Base-by-base conservation (phyloP, 331 rosid genomes). In the Pyracantha coccinea region DNA sequence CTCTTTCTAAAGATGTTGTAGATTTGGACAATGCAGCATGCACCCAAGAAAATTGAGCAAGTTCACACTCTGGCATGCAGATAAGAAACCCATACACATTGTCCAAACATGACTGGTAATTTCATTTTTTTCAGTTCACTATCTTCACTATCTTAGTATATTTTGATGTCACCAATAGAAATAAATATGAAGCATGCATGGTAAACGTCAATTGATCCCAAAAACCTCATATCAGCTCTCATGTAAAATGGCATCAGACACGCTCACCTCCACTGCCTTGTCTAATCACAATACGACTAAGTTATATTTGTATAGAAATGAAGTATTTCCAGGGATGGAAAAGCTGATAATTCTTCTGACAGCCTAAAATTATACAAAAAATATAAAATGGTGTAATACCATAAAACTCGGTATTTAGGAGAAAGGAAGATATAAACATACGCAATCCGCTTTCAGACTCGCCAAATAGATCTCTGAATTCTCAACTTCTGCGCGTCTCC, bases 401-500 rank as follows among this genome's bases (percentile, higher is more conserved):
- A 31, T 23, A 20, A 58, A 32, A 24, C 50, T 50, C 23, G 7
- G 68, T 32, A 63, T 53, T 8, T 24, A 59, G 64, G 17, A 57
- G 29, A 47, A 69, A 64, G 8, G 50, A 70, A 83, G 87, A 81
- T 77, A 70, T 68, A 58, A 73, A 85, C 96, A 58, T 89, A 95
- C 99, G 75, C 67, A 53, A 54, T 61, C 71, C 10, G 89, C 90
- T 81, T 85, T 84, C 55, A 90, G 13, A 54, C 70, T 63, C 20
- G 91, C 79, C 65, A 92, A 77, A 82, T 88, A 78, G 44, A 76
- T 54, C 75, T 83, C 95, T 9, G 86, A 80, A 52, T 88, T 78
- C 72, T 89, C 96, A 65, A 95, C 29, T 81, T 95, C 99, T 61
- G 90, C 97, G 14, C 85, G 96, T 85, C 93, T 89, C 97, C 97